A percentile compares a stretch with the other conserved stretches of the same genome.
These are phyloP conservation scores for Kalanchoe fedtschenkoi DNA, from an alignment of 164 flowering plant species.

Conservation along the genomic window DNA sequence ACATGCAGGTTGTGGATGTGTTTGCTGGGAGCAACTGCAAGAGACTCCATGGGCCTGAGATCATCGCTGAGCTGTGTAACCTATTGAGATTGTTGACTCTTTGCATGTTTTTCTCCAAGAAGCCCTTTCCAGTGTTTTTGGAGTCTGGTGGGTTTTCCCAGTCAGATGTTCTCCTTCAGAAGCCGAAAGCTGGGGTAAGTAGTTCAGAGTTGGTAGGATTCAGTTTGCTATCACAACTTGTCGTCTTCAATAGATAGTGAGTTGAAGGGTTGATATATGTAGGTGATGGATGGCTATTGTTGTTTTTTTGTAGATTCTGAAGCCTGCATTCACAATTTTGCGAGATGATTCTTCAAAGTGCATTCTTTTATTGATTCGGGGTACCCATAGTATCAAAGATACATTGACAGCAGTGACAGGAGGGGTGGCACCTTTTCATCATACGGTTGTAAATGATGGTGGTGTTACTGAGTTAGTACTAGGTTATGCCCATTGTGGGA, in stretches of 20 bases:
- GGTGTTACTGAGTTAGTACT: conserved; percentile 79
- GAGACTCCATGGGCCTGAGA: conserved; percentile 58
- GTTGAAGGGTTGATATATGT: not conserved
- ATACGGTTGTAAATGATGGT: conserved; percentile 88
- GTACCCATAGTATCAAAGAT: conserved; percentile 96
- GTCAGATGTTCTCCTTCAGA: conserved; percentile 80
- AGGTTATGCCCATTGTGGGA: conserved; percentile 97
- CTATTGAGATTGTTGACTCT: conserved; percentile 58
- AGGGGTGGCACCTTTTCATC: conserved; percentile 96
- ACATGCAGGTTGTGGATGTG: conserved; percentile 71
- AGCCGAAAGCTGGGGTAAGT: conserved; percentile 94
- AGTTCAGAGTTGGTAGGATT: not conserved
- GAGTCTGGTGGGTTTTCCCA: conserved; percentile 63
- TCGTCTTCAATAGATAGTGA: not conserved
- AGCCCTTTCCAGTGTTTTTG: conserved; percentile 86
- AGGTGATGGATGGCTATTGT: not conserved
- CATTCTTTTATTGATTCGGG: conserved; percentile 81
- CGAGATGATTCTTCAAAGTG: conserved; percentile 57
- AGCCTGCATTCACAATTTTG: conserved; percentile 89
- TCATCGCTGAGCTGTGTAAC: conserved; percentile 42
- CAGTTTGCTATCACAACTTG: not conserved
- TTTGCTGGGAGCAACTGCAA: conserved; percentile 67
- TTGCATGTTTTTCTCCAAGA: conserved; percentile 87
- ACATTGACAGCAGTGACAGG: conserved; percentile 94
- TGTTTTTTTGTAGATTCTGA: conserved; percentile 63